Evolutionary conservation across 441 rosid genomes (phyloP).

Genomic region (Gossypium schwendimanii): DNA sequence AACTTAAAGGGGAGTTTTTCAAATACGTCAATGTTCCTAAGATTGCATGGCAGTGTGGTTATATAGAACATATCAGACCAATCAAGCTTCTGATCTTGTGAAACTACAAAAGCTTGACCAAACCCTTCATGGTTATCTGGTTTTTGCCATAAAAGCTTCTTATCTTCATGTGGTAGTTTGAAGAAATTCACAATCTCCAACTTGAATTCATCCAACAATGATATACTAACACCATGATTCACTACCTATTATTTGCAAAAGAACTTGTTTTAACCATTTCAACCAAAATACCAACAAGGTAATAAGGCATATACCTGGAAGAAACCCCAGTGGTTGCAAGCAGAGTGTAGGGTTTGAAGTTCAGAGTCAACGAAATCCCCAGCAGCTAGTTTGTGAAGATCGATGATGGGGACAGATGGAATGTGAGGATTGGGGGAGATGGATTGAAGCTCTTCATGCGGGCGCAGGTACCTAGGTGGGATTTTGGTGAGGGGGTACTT

Average conservation of each 20-base stretch:
- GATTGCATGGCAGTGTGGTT: constrained; percentile 26
- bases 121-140: constrained; percentile 37
- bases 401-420: constrained; percentile 28
- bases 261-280: background rate
- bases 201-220: constrained; percentile 31
- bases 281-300: background rate
- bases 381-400: constrained; percentile 20
- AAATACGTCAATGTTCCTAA: constrained; percentile 22
- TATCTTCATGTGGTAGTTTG: constrained; percentile 27
- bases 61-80: constrained; percentile 40
- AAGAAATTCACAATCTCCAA: constrained; percentile 30
- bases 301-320: constrained; percentile 22
- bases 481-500: constrained; percentile 19
- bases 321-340: constrained; percentile 43
- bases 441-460: constrained; percentile 13
- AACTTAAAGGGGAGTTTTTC: constrained; percentile 31
- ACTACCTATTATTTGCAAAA: constrained; percentile 17
- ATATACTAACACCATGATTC: constrained; percentile 31
- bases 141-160: constrained; percentile 37
- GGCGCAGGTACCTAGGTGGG: constrained; percentile 22
- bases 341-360: constrained; percentile 23
- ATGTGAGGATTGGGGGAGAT: background rate
- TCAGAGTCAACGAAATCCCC: constrained; percentile 18
- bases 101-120: constrained; percentile 36
- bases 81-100: constrained; percentile 41